phyloP scores from a whole-genome alignment of 441 rosid genomes.

The Metrosideros polymorpha region DNA sequence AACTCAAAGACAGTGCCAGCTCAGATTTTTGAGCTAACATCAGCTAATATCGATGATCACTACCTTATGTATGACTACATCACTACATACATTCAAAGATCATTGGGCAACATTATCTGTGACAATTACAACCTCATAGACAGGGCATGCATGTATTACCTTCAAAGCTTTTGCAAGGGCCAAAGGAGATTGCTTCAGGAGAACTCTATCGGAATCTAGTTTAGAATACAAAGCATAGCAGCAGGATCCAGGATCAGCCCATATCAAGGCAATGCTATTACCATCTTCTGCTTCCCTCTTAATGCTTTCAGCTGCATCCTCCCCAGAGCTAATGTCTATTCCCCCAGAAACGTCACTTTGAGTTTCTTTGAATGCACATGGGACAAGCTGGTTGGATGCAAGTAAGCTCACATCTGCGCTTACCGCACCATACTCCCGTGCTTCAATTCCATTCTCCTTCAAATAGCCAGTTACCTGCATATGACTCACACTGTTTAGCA shows the following conservation, averaged over 20 bases:
- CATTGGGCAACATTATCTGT: not conserved
- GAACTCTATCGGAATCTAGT: slow-evolving; percentile 59
- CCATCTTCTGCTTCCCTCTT: slow-evolving; percentile 16
- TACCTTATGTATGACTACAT: not conserved
- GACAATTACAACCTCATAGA: not conserved
- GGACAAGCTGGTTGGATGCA: slow-evolving; percentile 44
- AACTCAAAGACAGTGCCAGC: not conserved
- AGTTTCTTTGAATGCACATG: slow-evolving; percentile 13
- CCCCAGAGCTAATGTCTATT: not conserved
- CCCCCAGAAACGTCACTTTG: slow-evolving; percentile 3
- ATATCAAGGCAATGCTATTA: slow-evolving; percentile 31
- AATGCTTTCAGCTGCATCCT: not conserved
- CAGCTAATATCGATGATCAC: not conserved
- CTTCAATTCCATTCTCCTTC: slow-evolving; percentile 53
- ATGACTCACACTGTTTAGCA: not conserved
- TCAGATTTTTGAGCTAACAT: not conserved
- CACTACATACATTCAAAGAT: not conserved
- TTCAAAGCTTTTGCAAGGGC: slow-evolving; percentile 92
- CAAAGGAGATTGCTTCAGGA: slow-evolving; percentile 72
- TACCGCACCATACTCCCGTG: slow-evolving; percentile 55
- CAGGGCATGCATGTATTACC: slow-evolving; percentile 28
- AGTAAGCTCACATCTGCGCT: slow-evolving; percentile 63
- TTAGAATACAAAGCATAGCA: slow-evolving; percentile 88
- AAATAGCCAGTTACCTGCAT: slow-evolving; percentile 46
- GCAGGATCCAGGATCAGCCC: slow-evolving; percentile 84